A percentile compares a stretch with the other conserved stretches of the same genome.
phyloP scores from a whole-genome alignment of 164 flowering plant genomes.

The Brasenia schreberi region DNA sequence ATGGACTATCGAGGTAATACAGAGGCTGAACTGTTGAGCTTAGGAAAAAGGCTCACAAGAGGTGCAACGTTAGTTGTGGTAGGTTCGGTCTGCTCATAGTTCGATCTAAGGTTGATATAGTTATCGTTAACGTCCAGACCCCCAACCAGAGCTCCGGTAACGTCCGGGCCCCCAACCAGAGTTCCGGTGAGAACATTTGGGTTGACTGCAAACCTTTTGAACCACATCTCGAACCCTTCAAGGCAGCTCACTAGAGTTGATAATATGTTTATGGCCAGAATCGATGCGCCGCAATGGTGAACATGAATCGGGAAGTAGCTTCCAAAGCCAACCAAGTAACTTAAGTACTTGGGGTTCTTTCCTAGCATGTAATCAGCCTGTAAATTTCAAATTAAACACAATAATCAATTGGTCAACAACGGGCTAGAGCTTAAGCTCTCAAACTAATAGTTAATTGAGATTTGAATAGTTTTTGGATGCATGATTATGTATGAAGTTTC shows the following conservation, averaged over 20 bases:
- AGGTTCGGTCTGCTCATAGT: constrained; percentile 74
- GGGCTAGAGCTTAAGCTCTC: neutral
- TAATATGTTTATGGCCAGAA: constrained; percentile 26
- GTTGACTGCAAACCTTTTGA: constrained; percentile 26
- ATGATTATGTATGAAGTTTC: too few relatives aligned
- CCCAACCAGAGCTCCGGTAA: constrained; percentile 69
- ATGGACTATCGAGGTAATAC: too few relatives aligned
- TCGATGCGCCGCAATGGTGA: constrained; percentile 85
- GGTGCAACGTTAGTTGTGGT: constrained; percentile 59
- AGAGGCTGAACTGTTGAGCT: constrained; percentile 13
- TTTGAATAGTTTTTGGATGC: too few relatives aligned
- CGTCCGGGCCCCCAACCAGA: constrained; percentile 82
- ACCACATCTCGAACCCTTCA: constrained; percentile 78
- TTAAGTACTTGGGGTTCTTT: constrained; percentile 66
- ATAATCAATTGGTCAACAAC: neutral
- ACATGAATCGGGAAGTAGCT: constrained; percentile 42
- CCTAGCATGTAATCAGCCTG: constrained; percentile 94
- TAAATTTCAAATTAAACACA: neutral
- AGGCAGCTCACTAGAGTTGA: constrained; percentile 36
- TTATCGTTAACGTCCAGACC: constrained; percentile 63
- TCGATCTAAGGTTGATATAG: constrained; percentile 42
- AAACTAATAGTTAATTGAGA: too few relatives aligned
- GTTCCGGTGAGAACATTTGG: constrained; percentile 68
- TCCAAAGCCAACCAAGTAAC: constrained; percentile 80
- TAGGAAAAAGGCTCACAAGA: constrained; percentile 69